These are phyloP conservation scores for Cicer arietinum DNA, from an alignment of 306 rosid species.

Conservation along the genomic window DNA sequence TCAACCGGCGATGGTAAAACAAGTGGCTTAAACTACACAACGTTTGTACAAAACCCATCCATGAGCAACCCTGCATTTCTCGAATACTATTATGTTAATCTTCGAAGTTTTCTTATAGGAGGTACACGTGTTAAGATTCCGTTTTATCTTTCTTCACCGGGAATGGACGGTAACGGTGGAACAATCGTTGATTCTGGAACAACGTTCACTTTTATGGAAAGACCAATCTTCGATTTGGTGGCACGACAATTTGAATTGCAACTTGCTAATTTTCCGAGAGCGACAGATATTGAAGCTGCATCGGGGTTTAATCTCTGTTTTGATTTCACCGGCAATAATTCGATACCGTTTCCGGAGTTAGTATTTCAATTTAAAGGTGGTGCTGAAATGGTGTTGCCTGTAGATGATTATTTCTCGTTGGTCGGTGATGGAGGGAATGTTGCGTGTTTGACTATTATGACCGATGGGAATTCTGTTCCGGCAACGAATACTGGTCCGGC, in stretches of 20 bases:
- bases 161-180: conserved; percentile 71
- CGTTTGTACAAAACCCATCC: conserved; percentile 62
- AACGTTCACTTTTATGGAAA: conserved; percentile 82
- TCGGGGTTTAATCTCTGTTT: conserved; percentile 80
- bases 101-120: conserved; percentile 69
- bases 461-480: conserved; percentile 46
- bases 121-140: conserved; percentile 62
- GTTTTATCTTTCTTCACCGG: conserved; percentile 52
- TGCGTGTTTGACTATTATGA: conserved; percentile 66
- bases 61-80: conserved; percentile 48
- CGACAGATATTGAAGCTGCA: conserved; percentile 51
- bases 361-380: conserved; percentile 83
- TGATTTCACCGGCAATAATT: conserved; percentile 45
- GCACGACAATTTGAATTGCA: conserved; percentile 63
- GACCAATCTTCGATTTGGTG: conserved; percentile 58
- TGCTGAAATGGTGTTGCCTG: conserved; percentile 69
- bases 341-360: conserved; percentile 60
- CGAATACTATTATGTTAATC: conserved; percentile 68
- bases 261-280: conserved; percentile 64
- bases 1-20: conserved; percentile 49
- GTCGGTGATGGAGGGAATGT: conserved; percentile 46
- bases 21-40: conserved; percentile 61
- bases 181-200: conserved; percentile 86
- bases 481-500: conserved; percentile 62
- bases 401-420: conserved; percentile 64